Conservation (phyloP, 306 rosid species). For the Nissolia schottii region DNA sequence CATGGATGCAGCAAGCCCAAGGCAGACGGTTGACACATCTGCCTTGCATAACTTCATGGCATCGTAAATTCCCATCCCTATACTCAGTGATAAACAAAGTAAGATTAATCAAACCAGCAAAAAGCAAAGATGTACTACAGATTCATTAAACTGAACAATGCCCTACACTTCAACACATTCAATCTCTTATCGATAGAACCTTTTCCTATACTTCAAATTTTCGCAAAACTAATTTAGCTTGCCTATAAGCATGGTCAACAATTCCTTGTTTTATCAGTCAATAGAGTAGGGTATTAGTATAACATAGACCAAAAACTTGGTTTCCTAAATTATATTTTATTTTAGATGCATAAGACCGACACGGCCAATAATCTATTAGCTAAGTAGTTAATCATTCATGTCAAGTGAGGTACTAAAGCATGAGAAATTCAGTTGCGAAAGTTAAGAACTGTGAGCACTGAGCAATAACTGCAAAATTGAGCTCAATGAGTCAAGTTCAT, state of each 20-base stretch:
- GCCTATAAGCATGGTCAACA: background rate
- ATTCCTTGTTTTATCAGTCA: background rate
- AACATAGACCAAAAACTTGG: background rate
- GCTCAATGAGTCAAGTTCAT: background rate
- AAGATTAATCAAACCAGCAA: constrained; percentile 19
- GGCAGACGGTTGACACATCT: constrained; percentile 88
- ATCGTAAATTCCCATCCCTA: constrained; percentile 98
- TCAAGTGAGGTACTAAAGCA: background rate
- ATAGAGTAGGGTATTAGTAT: background rate
- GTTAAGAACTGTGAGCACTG: background rate
- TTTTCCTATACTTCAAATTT: background rate
- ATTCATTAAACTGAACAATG: background rate
- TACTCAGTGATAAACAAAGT: constrained; percentile 15
- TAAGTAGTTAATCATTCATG: background rate
- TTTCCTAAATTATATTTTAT: background rate
- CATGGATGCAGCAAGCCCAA: constrained; percentile 98
- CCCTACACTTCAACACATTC: background rate
- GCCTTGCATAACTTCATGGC: constrained; percentile 96
- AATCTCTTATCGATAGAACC: background rate
- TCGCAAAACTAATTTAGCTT: constrained; percentile 3
- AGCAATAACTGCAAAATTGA: background rate
- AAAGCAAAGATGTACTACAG: background rate
- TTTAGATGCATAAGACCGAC: background rate
- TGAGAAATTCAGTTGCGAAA: background rate
- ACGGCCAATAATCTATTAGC: background rate